A percentile compares a stretch with the other conserved stretches of the same genome.
Conservation (phyloP, 768 basidiomycete genomes). For the Crepidotus variabilis region DNA sequence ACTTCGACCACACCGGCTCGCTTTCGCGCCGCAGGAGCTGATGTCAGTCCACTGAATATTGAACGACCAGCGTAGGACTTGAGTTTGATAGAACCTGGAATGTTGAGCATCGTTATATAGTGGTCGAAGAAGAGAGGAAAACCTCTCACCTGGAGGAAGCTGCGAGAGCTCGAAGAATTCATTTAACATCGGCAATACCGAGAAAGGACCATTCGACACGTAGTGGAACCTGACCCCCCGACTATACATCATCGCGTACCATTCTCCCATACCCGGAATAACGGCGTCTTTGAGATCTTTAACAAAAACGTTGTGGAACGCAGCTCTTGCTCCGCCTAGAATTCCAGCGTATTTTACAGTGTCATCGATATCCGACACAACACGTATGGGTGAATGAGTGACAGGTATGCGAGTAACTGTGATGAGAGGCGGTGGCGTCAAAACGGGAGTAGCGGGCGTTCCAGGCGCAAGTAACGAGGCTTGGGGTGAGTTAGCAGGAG, state of each 20-base stretch:
- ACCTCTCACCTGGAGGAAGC: constrained; percentile 54
- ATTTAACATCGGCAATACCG: constrained; percentile 73
- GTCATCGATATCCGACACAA: constrained; percentile 94
- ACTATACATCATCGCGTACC: constrained; percentile 68
- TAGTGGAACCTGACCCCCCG: constrained; percentile 82
- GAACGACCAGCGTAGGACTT: constrained; percentile 84
- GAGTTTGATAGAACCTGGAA: constrained; percentile 68
- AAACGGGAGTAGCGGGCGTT: constrained; percentile 2
- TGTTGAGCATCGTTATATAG: neutral
- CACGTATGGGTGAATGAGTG: constrained; percentile 61
- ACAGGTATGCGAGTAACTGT: constrained; percentile 42
- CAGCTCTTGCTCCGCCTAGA: constrained; percentile 70
- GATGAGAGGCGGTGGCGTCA: constrained; percentile 14
- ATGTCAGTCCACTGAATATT: constrained; percentile 78
- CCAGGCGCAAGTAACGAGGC: constrained; percentile 1
- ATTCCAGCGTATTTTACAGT: constrained; percentile 83
- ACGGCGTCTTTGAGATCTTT: constrained; percentile 74
- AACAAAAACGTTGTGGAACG: constrained; percentile 92
- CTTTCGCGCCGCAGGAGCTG: constrained; percentile 81
- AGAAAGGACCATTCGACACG: constrained; percentile 91
- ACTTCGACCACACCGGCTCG: constrained; percentile 76
- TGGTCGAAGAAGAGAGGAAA: neutral
- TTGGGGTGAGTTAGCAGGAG: neutral
- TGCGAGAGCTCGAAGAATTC: constrained; percentile 71
- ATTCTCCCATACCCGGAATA: constrained; percentile 80